These are phyloP conservation scores for Cyclaneusma minus DNA, from an alignment of 2,329 filamentous ascomycete species.

Conservation along the genomic window DNA sequence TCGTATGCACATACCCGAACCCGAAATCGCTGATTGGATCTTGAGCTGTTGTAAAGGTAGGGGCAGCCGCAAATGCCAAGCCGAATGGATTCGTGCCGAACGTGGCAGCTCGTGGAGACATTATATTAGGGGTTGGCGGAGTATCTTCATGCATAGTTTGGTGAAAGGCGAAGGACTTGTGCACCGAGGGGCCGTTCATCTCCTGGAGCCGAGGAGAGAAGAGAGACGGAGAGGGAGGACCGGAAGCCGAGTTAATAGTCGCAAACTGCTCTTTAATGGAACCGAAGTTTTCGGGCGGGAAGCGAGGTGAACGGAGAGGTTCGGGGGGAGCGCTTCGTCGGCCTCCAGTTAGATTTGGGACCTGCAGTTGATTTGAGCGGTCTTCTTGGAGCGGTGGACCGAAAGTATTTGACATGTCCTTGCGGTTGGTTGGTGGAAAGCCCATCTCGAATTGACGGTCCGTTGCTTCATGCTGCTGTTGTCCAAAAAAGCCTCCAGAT, in stretches of 20 bases:
- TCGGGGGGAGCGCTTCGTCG: too few species aligned
- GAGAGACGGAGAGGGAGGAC: conserved; percentile 1
- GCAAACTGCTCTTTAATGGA: neutral
- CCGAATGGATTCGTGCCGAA: conserved; percentile 58
- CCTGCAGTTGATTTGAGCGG: too few species aligned
- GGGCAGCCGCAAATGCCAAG: conserved; percentile 24
- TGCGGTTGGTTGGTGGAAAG: too few species aligned
- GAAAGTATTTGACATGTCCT: too few species aligned
- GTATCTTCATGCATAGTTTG: conserved; percentile 6
- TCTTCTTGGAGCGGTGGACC: too few species aligned
- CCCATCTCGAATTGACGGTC: too few species aligned
- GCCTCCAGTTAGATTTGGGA: too few species aligned
- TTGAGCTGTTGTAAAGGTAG: conserved; percentile 36
- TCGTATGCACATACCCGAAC: conserved; percentile 5
- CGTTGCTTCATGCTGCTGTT: too few species aligned
- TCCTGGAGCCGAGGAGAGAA: conserved; percentile 11
- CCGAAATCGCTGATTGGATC: conserved; percentile 30
- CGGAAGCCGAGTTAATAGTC: neutral
- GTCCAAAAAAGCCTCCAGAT: too few species aligned
- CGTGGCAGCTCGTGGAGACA: conserved; percentile 57
- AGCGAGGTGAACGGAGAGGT: too few species aligned
- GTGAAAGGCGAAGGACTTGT: conserved; percentile 10
- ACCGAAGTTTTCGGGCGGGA: too few species aligned
- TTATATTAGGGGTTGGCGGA: conserved; percentile 16
- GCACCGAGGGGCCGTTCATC: conserved; percentile 17